Base-by-base conservation (phyloP, 768 basidiomycete genomes). In the Calocera viscosa region DNA sequence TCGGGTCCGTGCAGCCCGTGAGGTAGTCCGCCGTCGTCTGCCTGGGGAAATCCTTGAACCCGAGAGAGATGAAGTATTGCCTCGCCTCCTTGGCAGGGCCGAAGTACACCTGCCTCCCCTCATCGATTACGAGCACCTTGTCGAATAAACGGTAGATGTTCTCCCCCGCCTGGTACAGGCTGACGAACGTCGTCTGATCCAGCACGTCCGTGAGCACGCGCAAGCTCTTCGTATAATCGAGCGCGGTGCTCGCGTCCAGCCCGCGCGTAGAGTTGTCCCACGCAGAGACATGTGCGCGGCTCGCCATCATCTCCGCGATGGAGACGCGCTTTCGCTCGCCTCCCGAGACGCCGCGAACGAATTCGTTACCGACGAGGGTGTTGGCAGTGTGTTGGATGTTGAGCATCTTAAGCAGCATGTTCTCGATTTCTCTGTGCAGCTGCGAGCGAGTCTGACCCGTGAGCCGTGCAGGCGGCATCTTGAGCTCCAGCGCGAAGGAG, bases 341-440 rank as follows among this genome's bases (percentile, higher is more conserved):
- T 43, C 79, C 79, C 22, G 78, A 78, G 0, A 80, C 78, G 70
- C 79, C 80, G 65, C 81, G 80, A 11, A 93, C 82, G 34, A 83
- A 82, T 19, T 86, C 88, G 77, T 93, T 83, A 5, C 93, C 93
- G 53, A 94, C 80, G 65, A 82, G 82, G 0, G 90, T 93, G 66
- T 86, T 80, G 72, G 81, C 81, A 1, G 83, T 86, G 72, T 90
- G 89, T 1, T 79, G 78, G 70, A 95, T 80, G 14, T 92, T 91
- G 70, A 93, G 91, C 33, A 90, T 80, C 0, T 85, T 84, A 72
- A 81, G 78, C 24, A 86, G 74, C 1, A 87, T 77, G 63, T 88
- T 84, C 0, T 79, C 73, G 67, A 79, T 68, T 65, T 78, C 75
- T 5, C 72, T 65, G 53, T 79, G 77, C 65, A 77, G 79, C 49